Evolutionary conservation across 2,329 filamentous ascomycete genomes (phyloP).

Genomic region (Epicoccum nigrum): DNA sequence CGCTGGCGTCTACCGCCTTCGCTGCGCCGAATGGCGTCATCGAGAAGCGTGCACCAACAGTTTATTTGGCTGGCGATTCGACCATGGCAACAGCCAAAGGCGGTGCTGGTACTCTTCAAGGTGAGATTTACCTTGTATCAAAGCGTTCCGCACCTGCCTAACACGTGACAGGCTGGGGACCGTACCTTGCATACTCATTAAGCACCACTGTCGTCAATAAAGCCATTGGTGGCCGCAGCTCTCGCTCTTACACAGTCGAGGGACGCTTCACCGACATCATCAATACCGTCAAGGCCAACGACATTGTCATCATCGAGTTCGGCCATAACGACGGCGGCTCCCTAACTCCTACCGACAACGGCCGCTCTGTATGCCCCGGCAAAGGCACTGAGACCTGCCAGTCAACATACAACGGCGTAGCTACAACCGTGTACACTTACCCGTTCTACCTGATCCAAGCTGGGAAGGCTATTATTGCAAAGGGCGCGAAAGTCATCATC

Average conservation of each 20-base stretch:
- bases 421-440: slow-evolving; percentile 66
- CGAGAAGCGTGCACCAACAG: slow-evolving; percentile 48
- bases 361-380: slow-evolving; percentile 65
- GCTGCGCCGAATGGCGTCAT: slow-evolving; percentile 30
- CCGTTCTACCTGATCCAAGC: slow-evolving; percentile 66
- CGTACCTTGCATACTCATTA: slow-evolving; percentile 62
- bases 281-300: slow-evolving; percentile 59
- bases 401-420: slow-evolving; percentile 57
- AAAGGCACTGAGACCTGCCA: slow-evolving; percentile 60
- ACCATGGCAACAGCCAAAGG: slow-evolving; percentile 63
- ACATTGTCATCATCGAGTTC: slow-evolving; percentile 74
- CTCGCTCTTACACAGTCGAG: slow-evolving; percentile 70
- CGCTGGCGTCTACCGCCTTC: slow-evolving; percentile 27
- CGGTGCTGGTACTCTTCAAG: slow-evolving; percentile 47
- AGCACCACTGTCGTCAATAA: slow-evolving; percentile 64
- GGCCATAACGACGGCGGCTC: slow-evolving; percentile 74
- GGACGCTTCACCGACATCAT: slow-evolving; percentile 67
- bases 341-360: slow-evolving; percentile 62
- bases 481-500: slow-evolving; percentile 66
- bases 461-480: slow-evolving; percentile 58
- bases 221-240: slow-evolving; percentile 69
- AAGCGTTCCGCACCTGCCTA: neutral
- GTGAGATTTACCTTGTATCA: slow-evolving; percentile 27
- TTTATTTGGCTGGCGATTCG: slow-evolving; percentile 66
- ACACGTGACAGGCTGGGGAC: slow-evolving; percentile 62